Evolutionary conservation across 192 early-diverging fungal genomes (phyloP).

Genomic region (Rhizophagus clarus): DNA sequence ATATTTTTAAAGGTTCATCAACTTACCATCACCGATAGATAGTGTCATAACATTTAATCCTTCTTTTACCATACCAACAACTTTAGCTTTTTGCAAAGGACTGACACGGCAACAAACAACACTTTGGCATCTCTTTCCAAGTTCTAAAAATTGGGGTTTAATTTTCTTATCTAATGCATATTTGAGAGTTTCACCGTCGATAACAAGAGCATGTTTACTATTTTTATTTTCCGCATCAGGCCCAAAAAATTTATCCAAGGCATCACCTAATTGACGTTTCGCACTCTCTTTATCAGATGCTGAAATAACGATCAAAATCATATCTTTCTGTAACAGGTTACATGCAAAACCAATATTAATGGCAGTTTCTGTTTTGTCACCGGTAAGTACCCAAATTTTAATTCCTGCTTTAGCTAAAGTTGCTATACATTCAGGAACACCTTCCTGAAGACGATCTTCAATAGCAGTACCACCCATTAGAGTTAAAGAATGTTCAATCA

Average conservation of each 20-base stretch:
- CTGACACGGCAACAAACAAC: conserved; percentile 96
- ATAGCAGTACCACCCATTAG: conserved; percentile 97
- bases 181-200: conserved; percentile 90
- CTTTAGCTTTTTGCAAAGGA: conserved; percentile 93
- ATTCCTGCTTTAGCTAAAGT: conserved; percentile 84
- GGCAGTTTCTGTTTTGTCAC: conserved; percentile 97
- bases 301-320: conserved; percentile 81
- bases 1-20: background rate
- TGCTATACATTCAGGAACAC: conserved; percentile 92
- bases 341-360: conserved; percentile 97
- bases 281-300: conserved; percentile 59
- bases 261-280: conserved; percentile 66
- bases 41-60: conserved; percentile 84
- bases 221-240: conserved; percentile 38
- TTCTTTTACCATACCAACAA: conserved; percentile 86
- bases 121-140: conserved; percentile 79
- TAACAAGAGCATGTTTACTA: conserved; percentile 70
- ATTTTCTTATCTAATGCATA: conserved; percentile 68
- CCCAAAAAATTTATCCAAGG: conserved; percentile 59
- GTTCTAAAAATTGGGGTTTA: conserved; percentile 63
- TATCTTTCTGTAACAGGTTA: conserved; percentile 81
- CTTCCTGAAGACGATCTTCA: conserved; percentile 97
- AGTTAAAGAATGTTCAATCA: conserved; percentile 77
- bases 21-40: conserved; percentile 84
- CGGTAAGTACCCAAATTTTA: conserved; percentile 96